Percentiles rank a stretch among this genome's conserved stretches.
These are phyloP conservation scores for Oryza officinalis DNA, from an alignment of 176 grass and related monocot species.

Conservation along the genomic window DNA sequence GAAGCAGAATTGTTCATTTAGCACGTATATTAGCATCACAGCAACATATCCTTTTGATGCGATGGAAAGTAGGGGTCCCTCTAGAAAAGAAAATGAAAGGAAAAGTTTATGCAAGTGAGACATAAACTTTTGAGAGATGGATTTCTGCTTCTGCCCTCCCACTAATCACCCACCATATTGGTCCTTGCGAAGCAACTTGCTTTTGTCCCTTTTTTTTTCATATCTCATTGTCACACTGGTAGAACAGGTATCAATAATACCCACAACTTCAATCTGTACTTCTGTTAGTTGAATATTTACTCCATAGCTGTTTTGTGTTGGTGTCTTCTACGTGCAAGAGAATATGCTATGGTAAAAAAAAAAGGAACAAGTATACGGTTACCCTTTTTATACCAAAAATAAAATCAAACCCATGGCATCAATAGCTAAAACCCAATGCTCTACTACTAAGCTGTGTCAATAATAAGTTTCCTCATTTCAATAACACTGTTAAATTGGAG, in stretches of 20 bases:
- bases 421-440: not conserved
- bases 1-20: constrained; percentile 22
- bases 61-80: constrained; percentile 22
- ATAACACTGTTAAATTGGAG: not conserved
- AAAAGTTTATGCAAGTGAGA: constrained; percentile 33
- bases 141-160: constrained; percentile 23
- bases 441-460: not conserved
- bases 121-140: constrained; percentile 34
- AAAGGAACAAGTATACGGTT: too few species aligned
- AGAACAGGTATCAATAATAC: not conserved
- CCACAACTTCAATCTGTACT: not conserved
- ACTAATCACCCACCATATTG: constrained; percentile 38
- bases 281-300: constrained; percentile 11
- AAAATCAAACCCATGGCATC: not conserved
- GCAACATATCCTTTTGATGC: constrained; percentile 13
- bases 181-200: constrained; percentile 21
- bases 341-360: not conserved
- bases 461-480: not conserved
- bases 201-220: not conserved
- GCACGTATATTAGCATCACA: constrained; percentile 30
- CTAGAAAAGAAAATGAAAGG: not conserved
- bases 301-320: constrained; percentile 5
- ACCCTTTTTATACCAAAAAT: not conserved
- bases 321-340: not conserved
- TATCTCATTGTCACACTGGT: not conserved